Evolutionary conservation across 2,329 filamentous ascomycete species (phyloP), one percentile per base, ranked within the genome.

Genomic region (Simplicillium aogashimaense): DNA sequence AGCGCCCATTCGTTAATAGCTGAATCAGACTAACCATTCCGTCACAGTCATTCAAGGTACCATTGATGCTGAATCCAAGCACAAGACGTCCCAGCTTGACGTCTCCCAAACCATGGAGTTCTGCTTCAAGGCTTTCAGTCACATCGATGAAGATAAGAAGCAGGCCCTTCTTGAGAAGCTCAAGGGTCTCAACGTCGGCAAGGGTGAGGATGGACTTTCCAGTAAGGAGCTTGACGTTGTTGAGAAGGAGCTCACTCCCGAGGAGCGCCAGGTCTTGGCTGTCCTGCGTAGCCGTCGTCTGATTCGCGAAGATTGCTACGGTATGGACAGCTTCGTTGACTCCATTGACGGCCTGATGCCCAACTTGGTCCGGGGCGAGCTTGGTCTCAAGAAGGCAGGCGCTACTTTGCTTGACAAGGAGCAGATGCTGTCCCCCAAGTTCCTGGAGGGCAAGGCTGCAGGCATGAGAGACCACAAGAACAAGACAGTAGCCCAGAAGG

Each of bases 11-110:
- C n/a, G n/a, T 20, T 30, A 9, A 3, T 16, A 1, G 4, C 4
- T n/a, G 25, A n/a, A 14, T 25, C 3, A 38, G 15, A 32, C 30
- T 11, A 14, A 30, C 14, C 28, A 13, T 28, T n/a, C 32, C n/a
- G 34, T n/a, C n/a, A 10, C 30, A 63, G 60, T 64, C 42, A 64
- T 64, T 36, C 60, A 64, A 41, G 60, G 60, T 7, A 53, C 52
- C 1, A 60, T 50, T 25, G 59, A 61, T 35, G 47, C 50, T 14
- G 45, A 53, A 17, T 42, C 42, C 20, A 53, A 56, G 36, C 45
- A 58, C 37, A 51, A 58, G 3, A 50, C 56, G 42, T 36, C 47
- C 14, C n/a, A n/a, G n/a, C n/a, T n/a, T n/a, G 51, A 57, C 13
- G 45, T 59, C 15, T 48, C 47, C 36, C 53, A 60, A 46, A 51